phyloP scores from a whole-genome alignment of 2,329 filamentous ascomycete genomes.

The Beauveria asiatica region DNA sequence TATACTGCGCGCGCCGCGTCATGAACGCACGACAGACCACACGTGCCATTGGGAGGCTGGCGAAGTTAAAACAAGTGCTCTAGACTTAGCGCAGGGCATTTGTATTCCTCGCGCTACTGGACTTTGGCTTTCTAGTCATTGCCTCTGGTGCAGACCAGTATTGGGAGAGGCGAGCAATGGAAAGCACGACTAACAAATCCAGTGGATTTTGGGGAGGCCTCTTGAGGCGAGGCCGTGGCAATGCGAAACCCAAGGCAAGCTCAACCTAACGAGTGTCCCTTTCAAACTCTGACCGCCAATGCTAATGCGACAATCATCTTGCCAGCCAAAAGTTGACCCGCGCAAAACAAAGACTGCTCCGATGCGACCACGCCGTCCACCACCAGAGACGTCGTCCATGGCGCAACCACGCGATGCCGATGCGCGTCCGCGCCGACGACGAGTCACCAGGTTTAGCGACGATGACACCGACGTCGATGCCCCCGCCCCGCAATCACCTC shows the following conservation, averaged over 20 bases:
- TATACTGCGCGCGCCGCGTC: not conserved
- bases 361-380: not conserved
- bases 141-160: not conserved
- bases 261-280: not conserved
- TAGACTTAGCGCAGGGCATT: not conserved
- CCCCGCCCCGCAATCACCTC: not conserved
- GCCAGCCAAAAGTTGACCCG: not conserved
- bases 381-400: constrained; percentile 4
- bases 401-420: not conserved
- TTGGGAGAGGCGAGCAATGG: constrained; percentile 14
- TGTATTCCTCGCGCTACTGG: not conserved
- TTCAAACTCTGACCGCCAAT: not conserved
- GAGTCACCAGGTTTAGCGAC: constrained; percentile 4
- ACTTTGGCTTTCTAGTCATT: not conserved
- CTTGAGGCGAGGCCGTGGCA: constrained; percentile 39
- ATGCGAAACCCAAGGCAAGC: constrained; percentile 19
- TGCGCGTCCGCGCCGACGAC: not conserved
- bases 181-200: constrained; percentile 28
- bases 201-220: constrained; percentile 41
- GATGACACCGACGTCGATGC: not conserved
- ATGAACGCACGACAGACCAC: not conserved
- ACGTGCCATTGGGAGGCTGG: not conserved
- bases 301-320: not conserved
- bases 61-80: not conserved
- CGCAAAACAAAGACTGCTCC: not conserved